A percentile compares a stretch with the other conserved stretches of the same genome.
phyloP scores from a whole-genome alignment of 768 basidiomycete genomes.

The Dendrothele bispora region DNA sequence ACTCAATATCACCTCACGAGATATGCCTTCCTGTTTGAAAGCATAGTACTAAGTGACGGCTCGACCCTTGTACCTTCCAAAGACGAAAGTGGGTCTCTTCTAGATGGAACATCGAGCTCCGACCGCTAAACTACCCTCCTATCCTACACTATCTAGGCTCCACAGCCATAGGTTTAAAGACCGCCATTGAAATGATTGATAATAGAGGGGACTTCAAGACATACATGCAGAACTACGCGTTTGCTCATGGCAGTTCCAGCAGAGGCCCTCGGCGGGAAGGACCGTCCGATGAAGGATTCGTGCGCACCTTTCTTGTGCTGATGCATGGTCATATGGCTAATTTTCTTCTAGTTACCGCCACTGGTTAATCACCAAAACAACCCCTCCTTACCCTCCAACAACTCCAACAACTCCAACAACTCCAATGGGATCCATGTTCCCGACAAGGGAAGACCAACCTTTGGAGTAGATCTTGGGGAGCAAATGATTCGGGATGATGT shows the following conservation, averaged over 20 bases:
- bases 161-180: constrained; percentile 65
- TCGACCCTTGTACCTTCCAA: constrained; percentile 74
- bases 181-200: constrained; percentile 88
- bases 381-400: constrained; percentile 19
- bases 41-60: constrained; percentile 86
- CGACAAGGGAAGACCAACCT: constrained; percentile 81
- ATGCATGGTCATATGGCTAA: constrained; percentile 4
- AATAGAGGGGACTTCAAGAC: constrained; percentile 93
- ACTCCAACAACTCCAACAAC: constrained; percentile 20
- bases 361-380: constrained; percentile 49
- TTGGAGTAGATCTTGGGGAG: constrained; percentile 89
- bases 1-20: constrained; percentile 95
- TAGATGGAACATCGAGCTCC: neutral
- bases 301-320: constrained; percentile 42
- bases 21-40: constrained; percentile 94
- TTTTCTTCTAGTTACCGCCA: constrained; percentile 54
- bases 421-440: constrained; percentile 29
- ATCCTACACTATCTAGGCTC: neutral
- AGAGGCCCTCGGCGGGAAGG: constrained; percentile 87
- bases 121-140: neutral
- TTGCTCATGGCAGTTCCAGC: constrained; percentile 68
- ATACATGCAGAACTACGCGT: constrained; percentile 97
- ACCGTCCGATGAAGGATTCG: constrained; percentile 90
- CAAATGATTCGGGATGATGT: constrained; percentile 91
- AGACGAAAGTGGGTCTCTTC: constrained; percentile 61